Percentiles rank a stretch among this genome's conserved stretches.
Evolutionary conservation across 305 asterid species (phyloP).

Genomic region (Fraxinus baroniana): DNA sequence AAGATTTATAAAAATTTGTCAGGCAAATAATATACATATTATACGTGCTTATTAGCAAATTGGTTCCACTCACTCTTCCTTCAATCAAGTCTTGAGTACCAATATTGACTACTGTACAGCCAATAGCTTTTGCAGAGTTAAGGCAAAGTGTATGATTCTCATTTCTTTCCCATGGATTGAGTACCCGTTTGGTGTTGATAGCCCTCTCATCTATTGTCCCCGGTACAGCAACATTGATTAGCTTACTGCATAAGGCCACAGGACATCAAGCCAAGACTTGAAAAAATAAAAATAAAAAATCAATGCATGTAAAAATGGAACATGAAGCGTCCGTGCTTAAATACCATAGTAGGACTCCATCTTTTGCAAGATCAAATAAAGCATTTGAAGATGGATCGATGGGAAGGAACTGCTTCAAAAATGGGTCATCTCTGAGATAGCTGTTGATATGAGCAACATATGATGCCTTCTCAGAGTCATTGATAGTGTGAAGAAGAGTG

Average conservation of each 20-base stretch:
- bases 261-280: background rate
- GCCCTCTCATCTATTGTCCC: constrained; percentile 91
- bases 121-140: constrained; percentile 98
- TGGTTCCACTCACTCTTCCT: constrained; percentile 81
- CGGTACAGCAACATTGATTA: constrained; percentile 97
- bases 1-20: constrained; percentile 16
- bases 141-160: constrained; percentile 95
- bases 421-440: constrained; percentile 94
- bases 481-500: constrained; percentile 85
- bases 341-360: constrained; percentile 95
- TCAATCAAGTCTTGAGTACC: constrained; percentile 94
- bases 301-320: background rate
- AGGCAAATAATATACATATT: constrained; percentile 4
- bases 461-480: constrained; percentile 79
- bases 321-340: constrained; percentile 26
- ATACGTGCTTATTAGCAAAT: constrained; percentile 14
- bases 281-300: background rate
- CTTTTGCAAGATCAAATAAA: constrained; percentile 85
- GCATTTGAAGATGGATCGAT: constrained; percentile 69
- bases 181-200: constrained; percentile 74
- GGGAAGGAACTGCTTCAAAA: constrained; percentile 90
- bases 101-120: constrained; percentile 94
- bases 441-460: constrained; percentile 96
- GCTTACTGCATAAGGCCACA: constrained; percentile 55
- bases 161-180: constrained; percentile 99